phyloP scores from a whole-genome alignment of 129 eudicot species.

The Flaveria sonorensis region DNA sequence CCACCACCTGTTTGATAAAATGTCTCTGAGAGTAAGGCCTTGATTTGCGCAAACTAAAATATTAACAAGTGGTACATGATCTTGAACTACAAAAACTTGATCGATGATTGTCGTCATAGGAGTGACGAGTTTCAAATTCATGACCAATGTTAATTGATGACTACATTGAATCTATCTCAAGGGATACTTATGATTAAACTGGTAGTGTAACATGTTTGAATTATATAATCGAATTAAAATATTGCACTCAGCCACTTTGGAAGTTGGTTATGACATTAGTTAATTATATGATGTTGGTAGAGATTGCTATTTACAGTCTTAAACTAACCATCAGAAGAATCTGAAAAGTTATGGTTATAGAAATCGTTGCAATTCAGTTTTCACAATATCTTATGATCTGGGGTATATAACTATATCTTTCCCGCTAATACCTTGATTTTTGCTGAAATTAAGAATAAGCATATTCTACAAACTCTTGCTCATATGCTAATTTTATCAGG shows the following conservation, averaged over 20 bases:
- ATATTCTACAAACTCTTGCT: conserved; percentile 9
- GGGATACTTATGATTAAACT: neutral
- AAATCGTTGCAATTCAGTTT: too few relatives aligned
- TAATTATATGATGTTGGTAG: neutral
- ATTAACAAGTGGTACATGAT: neutral
- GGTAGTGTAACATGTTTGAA: neutral
- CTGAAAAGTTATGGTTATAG: neutral
- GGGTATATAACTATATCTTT: too few relatives aligned
- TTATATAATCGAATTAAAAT: too few relatives aligned
- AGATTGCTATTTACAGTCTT: neutral
- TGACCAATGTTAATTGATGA: neutral
- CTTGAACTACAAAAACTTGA: neutral
- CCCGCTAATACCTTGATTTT: too few relatives aligned
- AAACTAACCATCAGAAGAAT: neutral
- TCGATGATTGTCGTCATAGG: too few relatives aligned
- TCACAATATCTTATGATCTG: too few relatives aligned
- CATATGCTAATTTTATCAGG: conserved; percentile 46
- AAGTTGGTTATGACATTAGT: conserved; percentile 12
- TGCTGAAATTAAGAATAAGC: too few relatives aligned
- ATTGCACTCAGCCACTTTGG: neutral
- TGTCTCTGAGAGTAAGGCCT: conserved; percentile 28
- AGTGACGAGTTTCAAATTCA: too few relatives aligned
- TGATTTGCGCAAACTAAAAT: neutral
- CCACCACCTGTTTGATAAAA: conserved; percentile 47
- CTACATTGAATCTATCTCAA: neutral